Conservation (phyloP, 1,284 basidiomycete genomes). For the Cutaneotrichosporon sp. region DNA sequence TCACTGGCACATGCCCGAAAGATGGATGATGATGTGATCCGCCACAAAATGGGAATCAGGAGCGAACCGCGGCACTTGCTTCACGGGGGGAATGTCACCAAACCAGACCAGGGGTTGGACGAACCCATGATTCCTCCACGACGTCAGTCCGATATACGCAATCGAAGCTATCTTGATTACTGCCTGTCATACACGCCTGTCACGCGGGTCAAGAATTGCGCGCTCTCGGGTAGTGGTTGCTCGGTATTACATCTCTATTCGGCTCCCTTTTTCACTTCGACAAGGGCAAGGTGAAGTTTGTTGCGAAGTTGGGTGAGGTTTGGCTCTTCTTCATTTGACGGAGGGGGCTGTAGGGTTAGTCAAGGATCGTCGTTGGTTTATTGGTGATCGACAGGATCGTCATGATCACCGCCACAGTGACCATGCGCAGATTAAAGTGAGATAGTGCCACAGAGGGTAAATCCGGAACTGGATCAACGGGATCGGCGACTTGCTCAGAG, state of each 20-base stretch:
- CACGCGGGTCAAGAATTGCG: too few relatives aligned
- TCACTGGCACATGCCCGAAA: neutral
- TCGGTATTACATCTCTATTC: slow-evolving; percentile 29
- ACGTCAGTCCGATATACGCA: neutral
- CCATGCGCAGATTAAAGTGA: too few relatives aligned
- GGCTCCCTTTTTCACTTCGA: slow-evolving; percentile 43
- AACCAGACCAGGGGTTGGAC: too few relatives aligned
- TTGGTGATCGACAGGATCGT: neutral
- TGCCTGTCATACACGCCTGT: too few relatives aligned
- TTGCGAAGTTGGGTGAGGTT: slow-evolving; percentile 44
- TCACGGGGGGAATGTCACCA: neutral
- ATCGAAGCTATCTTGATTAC: too few relatives aligned
- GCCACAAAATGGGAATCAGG: neutral
- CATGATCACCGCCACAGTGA: too few relatives aligned
- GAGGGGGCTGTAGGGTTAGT: slow-evolving; percentile 37
- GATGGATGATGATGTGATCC: neutral
- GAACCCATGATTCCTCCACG: neutral
- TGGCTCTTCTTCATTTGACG: slow-evolving; percentile 40
- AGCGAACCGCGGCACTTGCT: neutral
- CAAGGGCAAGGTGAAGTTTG: slow-evolving; percentile 35
- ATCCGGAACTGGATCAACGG: neutral
- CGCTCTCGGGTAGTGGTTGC: neutral
- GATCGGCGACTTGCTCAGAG: neutral
- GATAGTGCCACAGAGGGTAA: neutral
- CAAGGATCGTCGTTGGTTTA: neutral